These are phyloP conservation scores for Alternaria rosae DNA, from an alignment of 2,329 filamentous ascomycete species.

Conservation along the genomic window DNA sequence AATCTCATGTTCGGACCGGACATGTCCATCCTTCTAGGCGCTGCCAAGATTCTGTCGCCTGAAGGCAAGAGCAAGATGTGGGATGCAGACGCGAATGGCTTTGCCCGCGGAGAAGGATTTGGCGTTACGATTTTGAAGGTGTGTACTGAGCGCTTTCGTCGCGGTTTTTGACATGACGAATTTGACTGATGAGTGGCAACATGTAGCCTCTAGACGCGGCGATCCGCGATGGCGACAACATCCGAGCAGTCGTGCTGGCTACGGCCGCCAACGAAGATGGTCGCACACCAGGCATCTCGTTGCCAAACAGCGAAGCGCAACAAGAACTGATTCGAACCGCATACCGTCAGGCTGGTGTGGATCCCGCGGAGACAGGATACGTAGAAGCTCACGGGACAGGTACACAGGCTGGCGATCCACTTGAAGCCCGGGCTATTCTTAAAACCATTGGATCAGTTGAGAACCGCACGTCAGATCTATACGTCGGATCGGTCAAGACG, in stretches of 20 bases:
- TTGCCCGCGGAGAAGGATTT: constrained; percentile 40
- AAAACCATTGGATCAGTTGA: constrained; percentile 32
- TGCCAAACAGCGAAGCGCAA: constrained; percentile 63
- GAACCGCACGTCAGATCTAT: constrained; percentile 27
- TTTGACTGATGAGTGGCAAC: background rate
- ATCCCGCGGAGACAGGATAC: constrained; percentile 35
- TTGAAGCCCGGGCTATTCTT: constrained; percentile 36
- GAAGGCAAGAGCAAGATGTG: constrained; percentile 40
- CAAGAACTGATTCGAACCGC: constrained; percentile 30
- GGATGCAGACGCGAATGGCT: constrained; percentile 37
- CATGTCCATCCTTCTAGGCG: constrained; percentile 11
- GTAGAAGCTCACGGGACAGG: constrained; percentile 59
- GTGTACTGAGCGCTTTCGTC: background rate
- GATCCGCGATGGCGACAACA: constrained; percentile 35
- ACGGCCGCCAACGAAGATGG: constrained; percentile 60
- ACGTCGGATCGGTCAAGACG: constrained; percentile 40
- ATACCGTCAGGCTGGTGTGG: constrained; percentile 31
- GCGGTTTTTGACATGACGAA: background rate
- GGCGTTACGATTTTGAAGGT: constrained; percentile 37
- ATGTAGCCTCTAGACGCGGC: constrained; percentile 27
- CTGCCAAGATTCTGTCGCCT: constrained; percentile 10
- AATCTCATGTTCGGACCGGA: constrained; percentile 44
- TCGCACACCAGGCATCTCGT: constrained; percentile 63
- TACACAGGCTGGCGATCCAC: constrained; percentile 51
- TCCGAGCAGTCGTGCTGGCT: constrained; percentile 36